Percentiles rank a stretch among this genome's conserved stretches.
These are phyloP conservation scores for Neurospora sp. DNA, from an alignment of 495 filamentous ascomycete genomes.

Conservation along the genomic window DNA sequence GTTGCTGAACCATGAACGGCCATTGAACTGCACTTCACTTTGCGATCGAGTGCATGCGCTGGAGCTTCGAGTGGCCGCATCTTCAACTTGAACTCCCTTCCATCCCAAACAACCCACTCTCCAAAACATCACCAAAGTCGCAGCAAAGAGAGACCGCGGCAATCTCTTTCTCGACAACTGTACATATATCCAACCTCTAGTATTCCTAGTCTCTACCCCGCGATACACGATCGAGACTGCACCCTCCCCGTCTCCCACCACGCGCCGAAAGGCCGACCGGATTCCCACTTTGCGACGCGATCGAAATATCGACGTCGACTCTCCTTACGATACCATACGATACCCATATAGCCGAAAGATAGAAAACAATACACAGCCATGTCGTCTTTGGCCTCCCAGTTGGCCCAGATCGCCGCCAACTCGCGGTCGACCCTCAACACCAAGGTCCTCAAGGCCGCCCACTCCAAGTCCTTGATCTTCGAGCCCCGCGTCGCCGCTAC, in stretches of 20 bases:
- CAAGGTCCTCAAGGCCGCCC: slow-evolving; percentile 76
- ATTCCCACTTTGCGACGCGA: background rate
- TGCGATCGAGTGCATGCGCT: background rate
- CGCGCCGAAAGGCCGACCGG: background rate
- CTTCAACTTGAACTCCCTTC: background rate
- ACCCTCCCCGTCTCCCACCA: background rate
- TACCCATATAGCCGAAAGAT: background rate
- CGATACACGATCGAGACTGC: background rate
- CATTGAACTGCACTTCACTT: background rate
- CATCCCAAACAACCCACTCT: background rate
- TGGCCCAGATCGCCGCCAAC: slow-evolving; percentile 68
- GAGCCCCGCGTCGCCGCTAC: slow-evolving; percentile 67
- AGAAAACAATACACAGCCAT: slow-evolving; percentile 13
- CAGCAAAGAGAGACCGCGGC: background rate
- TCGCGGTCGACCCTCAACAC: slow-evolving; percentile 75
- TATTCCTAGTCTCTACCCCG: background rate
- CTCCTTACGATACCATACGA: background rate
- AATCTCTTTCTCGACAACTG: background rate
- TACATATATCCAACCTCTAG: background rate
- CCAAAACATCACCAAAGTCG: background rate
- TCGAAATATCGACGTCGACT: background rate
- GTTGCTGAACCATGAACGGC: slow-evolving; percentile 6
- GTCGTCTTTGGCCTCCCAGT: slow-evolving; percentile 66
- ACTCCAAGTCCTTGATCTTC: slow-evolving; percentile 88
- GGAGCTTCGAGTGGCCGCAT: background rate